Evolutionary conservation across 345 rosid species (phyloP), one percentile per base, ranked within the genome.

Genomic region (Jatropha curcas): DNA sequence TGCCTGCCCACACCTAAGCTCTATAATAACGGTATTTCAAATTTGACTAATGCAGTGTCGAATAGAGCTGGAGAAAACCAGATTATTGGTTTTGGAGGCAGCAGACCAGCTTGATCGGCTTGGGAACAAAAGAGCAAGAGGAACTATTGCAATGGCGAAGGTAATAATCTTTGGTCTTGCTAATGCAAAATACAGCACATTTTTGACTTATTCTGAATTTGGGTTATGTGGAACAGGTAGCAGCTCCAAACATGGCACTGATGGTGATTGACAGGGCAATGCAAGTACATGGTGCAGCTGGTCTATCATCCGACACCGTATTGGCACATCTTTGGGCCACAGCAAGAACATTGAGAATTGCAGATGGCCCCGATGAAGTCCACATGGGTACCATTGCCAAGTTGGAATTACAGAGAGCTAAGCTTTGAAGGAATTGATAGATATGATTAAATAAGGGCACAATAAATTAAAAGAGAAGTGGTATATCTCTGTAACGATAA

Each of bases 321-420:
- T 79, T 92, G 56, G 80, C 99, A 0, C 99, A 91, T 79, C 89
- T 92, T 30, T 95, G 97, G 96, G 97, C 98, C 10, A 82, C 90
- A 3, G 82, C 99, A 28, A 90, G 98, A 82, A 88, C 97, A 7
- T 73, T 92, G 77, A 84, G 97, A 77, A 83, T 95, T 22, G 94
- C 93, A 4, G 96, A 92, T 76, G 97, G 98, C 55, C 96, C 96
- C 24, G 99, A 92, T 75, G 99, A 95, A 82, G 99, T 95, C 28
- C 98, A 95, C 77, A 84, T 95, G 80, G 93, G 96, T 39, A 89
- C 96, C 57, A 92, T 95, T 56, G 97, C 96, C 75, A 87, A 89
- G 79, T 60, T 92, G 45, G 99, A 92, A 79, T 71, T 95, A 55
- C 87, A 74, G 74, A 87, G 87, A 81, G 89, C 97, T 31, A 94